phyloP scores from a whole-genome alignment of 805 yeast genomes.

The Wickerhamomyces mucosus region DNA sequence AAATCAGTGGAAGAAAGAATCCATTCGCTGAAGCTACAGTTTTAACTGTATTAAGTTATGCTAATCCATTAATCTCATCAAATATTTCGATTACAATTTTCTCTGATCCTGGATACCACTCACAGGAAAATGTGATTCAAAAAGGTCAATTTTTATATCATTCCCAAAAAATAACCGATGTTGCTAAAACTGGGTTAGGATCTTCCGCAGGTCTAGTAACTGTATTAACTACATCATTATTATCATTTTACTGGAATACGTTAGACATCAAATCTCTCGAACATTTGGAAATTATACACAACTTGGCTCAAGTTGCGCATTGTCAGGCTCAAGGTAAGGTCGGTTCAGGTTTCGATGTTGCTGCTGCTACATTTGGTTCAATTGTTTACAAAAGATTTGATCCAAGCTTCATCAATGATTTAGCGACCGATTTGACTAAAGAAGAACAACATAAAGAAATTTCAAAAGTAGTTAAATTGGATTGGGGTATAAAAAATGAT shows the following conservation, averaged over 20 bases:
- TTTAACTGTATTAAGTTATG: constrained; percentile 43
- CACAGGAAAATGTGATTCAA: constrained; percentile 42
- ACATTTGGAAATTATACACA: constrained; percentile 47
- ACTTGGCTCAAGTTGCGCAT: constrained; percentile 81
- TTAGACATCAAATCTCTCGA: constrained; percentile 21
- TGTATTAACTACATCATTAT: constrained; percentile 62
- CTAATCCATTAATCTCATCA: constrained; percentile 20
- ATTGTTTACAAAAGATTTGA: constrained; percentile 71
- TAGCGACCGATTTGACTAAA: constrained; percentile 22
- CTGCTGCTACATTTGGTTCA: constrained; percentile 89
- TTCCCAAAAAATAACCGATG: constrained; percentile 46
- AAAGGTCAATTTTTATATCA: constrained; percentile 52
- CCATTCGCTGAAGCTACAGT: constrained; percentile 71
- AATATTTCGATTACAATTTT: constrained; percentile 44
- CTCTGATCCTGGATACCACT: constrained; percentile 87
- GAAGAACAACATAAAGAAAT: constrained; percentile 24
- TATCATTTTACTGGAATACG: constrained; percentile 33
- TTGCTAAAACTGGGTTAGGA: constrained; percentile 92
- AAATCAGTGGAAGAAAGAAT: constrained; percentile 33
- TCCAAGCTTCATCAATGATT: constrained; percentile 37
- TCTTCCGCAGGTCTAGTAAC: constrained; percentile 92
- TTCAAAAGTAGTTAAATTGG: constrained; percentile 27
- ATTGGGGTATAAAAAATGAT: constrained; percentile 55
- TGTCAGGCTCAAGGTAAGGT: constrained; percentile 91
- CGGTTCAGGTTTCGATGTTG: constrained; percentile 97